Evolutionary conservation across 805 yeast genomes (phyloP).

Genomic region (Torulaspora maleeae): DNA sequence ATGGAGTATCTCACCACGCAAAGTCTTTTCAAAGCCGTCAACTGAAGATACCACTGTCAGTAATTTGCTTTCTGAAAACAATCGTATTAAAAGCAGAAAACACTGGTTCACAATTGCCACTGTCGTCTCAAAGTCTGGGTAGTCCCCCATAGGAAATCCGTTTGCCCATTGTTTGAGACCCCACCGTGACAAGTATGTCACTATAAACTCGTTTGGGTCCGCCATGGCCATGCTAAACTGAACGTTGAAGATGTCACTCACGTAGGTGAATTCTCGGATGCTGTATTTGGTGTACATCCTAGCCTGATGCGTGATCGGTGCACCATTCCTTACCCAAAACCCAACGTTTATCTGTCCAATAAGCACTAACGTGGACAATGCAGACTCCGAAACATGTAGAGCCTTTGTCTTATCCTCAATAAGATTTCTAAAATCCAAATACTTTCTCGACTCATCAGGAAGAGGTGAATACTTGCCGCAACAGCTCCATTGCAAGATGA

Average conservation of each 20-base stretch:
- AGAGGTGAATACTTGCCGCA: conserved; percentile 32
- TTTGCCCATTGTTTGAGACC: conserved; percentile 51
- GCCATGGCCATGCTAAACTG: conserved; percentile 57
- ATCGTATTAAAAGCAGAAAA: conserved; percentile 57
- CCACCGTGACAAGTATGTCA: conserved; percentile 67
- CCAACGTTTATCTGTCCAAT: conserved; percentile 84
- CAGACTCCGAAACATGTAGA: conserved; percentile 48
- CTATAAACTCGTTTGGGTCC: conserved; percentile 52
- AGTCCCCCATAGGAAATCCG: conserved; percentile 38
- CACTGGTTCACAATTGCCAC: conserved; percentile 76
- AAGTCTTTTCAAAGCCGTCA: conserved; percentile 46
- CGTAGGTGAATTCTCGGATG: conserved; percentile 75
- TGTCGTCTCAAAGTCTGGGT: conserved; percentile 43
- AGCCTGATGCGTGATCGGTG: conserved; percentile 70
- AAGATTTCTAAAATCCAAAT: conserved; percentile 18
- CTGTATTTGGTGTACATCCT: conserved; percentile 74
- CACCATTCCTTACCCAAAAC: conserved; percentile 92
- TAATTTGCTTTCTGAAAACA: conserved; percentile 63
- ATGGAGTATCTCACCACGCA: conserved; percentile 74
- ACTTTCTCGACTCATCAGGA: conserved; percentile 14
- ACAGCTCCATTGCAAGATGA: conserved; percentile 33
- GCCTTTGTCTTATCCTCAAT: conserved; percentile 21
- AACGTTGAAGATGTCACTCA: conserved; percentile 68
- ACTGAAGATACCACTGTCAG: conserved; percentile 47
- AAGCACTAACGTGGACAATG: conserved; percentile 70